Evolutionary conservation across 768 basidiomycete genomes (phyloP), one percentile per base, ranked within the genome.

Genomic region (Rhizopogon salebrosus): DNA sequence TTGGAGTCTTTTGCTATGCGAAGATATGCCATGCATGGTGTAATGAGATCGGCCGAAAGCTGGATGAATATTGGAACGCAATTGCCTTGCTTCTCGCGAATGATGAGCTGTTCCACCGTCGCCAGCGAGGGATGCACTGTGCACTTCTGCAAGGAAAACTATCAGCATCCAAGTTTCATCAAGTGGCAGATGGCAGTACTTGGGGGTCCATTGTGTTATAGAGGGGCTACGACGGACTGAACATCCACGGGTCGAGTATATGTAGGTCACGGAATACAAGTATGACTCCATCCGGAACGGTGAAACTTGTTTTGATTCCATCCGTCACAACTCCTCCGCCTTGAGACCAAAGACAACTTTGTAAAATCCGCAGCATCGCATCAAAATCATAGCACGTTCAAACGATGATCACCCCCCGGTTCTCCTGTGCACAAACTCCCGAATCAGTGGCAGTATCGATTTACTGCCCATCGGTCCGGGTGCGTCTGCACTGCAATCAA

Each of bases 1-100:
- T 88, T 90, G 1, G 92, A 91, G 62, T 93, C 90, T 62, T 94
- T 87, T 11, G 95, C 85, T 56, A 98, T 80, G 53, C 92, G 84
- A 43, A 99, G 83, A 70, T 98, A 99, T 6, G 97, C 95, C 74
- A 93, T 89, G 65, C 93, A 94, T 69, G 97, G 97, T 23, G 97
- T 99, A 56, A 98, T 80, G 56, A 98, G 83, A 66, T 99, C 97
- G 41, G 93, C 95, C 22, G 95, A 94, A 3, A 99, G 79, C 62
- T 95, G 86, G 50, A 95, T 82, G 70, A 83, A 98, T 59, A 99
- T 80, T 20, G 95, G 95, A 34, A 98, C 82, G 63, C 92, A 91
- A 65, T 98, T 98, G 65, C 94, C 94, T 52, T 74, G 78, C 69
- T 92, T 89, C 67, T 92, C 87, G 40, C 82, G 77, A 48, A 89